Evolutionary conservation across 805 yeast genomes (phyloP).

Genomic region (Myxozyma kluyveri): DNA sequence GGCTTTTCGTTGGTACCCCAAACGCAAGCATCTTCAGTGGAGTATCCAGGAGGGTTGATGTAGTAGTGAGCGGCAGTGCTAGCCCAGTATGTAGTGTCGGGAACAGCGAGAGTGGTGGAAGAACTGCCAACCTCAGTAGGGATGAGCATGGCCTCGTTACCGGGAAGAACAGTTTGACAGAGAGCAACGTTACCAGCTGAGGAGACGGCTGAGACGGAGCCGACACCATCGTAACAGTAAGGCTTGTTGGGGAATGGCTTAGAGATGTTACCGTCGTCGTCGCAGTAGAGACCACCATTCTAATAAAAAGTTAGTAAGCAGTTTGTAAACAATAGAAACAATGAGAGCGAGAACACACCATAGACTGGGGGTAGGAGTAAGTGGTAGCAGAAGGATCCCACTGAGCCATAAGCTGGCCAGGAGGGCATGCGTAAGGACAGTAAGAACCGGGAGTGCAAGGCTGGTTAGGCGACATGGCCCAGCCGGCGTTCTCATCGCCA

Average conservation of each 20-base stretch:
- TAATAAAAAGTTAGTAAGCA: slow-evolving; percentile 34
- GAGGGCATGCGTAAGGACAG: slow-evolving; percentile 90
- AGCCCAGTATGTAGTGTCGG: slow-evolving; percentile 58
- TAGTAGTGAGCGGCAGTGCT: slow-evolving; percentile 81
- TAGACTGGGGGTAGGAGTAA: slow-evolving; percentile 70
- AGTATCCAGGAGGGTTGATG: slow-evolving; percentile 78
- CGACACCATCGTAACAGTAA: slow-evolving; percentile 76
- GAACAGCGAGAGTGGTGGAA: slow-evolving; percentile 68
- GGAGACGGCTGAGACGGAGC: slow-evolving; percentile 64
- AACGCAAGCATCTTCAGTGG: slow-evolving; percentile 69
- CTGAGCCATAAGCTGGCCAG: slow-evolving; percentile 83
- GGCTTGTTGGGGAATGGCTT: slow-evolving; percentile 56
- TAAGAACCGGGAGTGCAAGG: slow-evolving; percentile 70
- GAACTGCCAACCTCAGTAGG: slow-evolving; percentile 68
- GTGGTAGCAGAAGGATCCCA: slow-evolving; percentile 79
- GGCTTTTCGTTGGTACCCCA: slow-evolving; percentile 76
- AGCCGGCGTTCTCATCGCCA: slow-evolving; percentile 63
- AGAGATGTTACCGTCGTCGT: slow-evolving; percentile 62
- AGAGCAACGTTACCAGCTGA: slow-evolving; percentile 64
- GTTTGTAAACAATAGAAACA: background rate
- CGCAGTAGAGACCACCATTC: slow-evolving; percentile 81
- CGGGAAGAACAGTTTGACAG: slow-evolving; percentile 92
- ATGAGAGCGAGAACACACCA: slow-evolving; percentile 11
- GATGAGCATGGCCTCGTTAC: slow-evolving; percentile 90
- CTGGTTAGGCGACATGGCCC: slow-evolving; percentile 82